Base-by-base conservation (phyloP, 2,329 filamentous ascomycete genomes). In the Acrodontium crateriforme region DNA sequence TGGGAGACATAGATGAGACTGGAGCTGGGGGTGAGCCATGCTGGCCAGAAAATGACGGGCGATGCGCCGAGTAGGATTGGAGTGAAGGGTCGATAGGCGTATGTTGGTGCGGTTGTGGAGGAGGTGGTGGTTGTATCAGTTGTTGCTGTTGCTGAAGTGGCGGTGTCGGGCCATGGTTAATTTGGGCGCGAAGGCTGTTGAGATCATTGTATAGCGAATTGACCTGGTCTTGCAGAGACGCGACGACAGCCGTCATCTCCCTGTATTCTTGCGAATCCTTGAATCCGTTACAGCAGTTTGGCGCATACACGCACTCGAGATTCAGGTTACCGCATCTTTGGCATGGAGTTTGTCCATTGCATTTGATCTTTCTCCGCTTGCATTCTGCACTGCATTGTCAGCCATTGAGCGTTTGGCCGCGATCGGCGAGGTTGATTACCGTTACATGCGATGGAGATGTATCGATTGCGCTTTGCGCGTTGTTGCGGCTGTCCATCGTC, bases 251-350 rank as follows among this genome's bases (percentile, higher is more conserved):
- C 30, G 73, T 71, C 74, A 94, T 83, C 19, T 74, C 69, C 47
- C 74, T 80, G 62, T 84, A 94, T 52, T 94, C 85, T 62, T 91
- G 81, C 25, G 83, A 84, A 46, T 94, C 85, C 54, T 87, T 89
- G 65, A 93, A 84, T 53, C 71, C 83, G 60, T 72, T 85, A 52
- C 71, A 75, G 58, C 72, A 76, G 45, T 76, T 77, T 4, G 71
- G 70, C 35, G 71, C 68, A 56, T 77, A 77, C 33, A 71, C 55
- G 46, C 69, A 77, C 46, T 74, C 70, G 34, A 76, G 59, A 32
- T 61, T 65, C 30, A 76, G 58, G 50, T 74, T 74, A 15, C 71
- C 71, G 50, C 72, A 77, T 39, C 72, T 61, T 44, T 74, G 69
- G 44, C 72, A 77, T 9, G 71, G 71, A 9, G 63, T 65, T 47